Evolutionary conservation across 805 yeast genomes (phyloP).

Genomic region (Saccharomycopsis sp.): DNA sequence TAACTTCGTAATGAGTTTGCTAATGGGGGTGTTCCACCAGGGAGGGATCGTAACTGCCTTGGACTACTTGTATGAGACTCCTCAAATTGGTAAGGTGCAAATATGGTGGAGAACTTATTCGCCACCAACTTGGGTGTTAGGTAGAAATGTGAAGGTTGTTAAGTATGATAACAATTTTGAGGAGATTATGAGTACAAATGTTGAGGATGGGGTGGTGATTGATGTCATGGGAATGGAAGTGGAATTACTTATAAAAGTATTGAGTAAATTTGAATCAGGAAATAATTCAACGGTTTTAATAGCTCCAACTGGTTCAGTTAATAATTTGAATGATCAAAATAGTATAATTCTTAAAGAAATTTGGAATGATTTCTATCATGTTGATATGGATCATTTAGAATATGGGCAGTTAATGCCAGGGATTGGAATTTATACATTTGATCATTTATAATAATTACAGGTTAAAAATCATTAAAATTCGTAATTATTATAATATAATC

Average conservation of each 20-base stretch:
- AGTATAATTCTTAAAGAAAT: constrained; percentile 19
- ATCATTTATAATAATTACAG: no score
- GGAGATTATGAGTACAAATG: not conserved
- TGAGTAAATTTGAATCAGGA: not conserved
- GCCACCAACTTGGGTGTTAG: constrained; percentile 82
- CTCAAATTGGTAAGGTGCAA: constrained; percentile 23
- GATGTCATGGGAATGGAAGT: constrained; percentile 38
- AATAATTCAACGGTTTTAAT: constrained; percentile 10
- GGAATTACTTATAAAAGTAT: constrained; percentile 19
- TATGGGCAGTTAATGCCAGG: constrained; percentile 23
- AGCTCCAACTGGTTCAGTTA: constrained; percentile 22
- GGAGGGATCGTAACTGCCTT: constrained; percentile 77
- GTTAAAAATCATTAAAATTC: no score
- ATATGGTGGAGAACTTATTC: constrained; percentile 93
- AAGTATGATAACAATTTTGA: constrained; percentile 19
- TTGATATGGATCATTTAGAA: constrained; percentile 72
- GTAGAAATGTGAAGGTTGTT: constrained; percentile 20
- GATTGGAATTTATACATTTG: constrained; percentile 1
- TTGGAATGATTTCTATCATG: constrained; percentile 37
- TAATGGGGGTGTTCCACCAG: constrained; percentile 83
- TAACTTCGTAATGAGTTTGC: constrained; percentile 43
- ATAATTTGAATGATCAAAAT: not conserved
- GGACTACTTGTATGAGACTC: constrained; percentile 26
- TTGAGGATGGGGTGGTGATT: constrained; percentile 23
- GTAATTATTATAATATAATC: no score